phyloP scores from a whole-genome alignment of 225 moss, liverwort and hornwort species.

The Straminergon stramineum region DNA sequence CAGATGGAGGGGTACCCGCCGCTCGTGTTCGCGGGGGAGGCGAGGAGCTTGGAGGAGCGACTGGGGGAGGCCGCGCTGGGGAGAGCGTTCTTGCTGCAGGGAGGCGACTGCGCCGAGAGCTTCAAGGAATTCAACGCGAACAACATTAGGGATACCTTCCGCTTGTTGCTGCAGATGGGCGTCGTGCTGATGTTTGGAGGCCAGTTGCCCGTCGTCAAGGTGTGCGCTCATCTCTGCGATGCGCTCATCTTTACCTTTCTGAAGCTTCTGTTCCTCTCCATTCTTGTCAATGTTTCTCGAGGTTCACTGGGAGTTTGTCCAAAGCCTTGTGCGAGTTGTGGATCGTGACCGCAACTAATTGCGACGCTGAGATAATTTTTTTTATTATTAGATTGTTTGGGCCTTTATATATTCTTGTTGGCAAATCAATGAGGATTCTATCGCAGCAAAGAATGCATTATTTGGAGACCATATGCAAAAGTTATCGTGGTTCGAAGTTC shows the following conservation, averaged over 20 bases:
- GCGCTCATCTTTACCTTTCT: too few relatives aligned
- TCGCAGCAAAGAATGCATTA: background rate
- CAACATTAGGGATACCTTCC: conserved; percentile 54
- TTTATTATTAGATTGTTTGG: background rate
- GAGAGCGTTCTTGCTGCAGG: conserved; percentile 38
- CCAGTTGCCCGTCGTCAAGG: conserved; percentile 56
- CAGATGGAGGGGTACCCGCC: conserved; percentile 37
- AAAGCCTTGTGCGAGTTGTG: background rate
- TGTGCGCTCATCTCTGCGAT: background rate
- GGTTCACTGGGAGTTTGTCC: background rate
- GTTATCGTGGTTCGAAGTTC: background rate
- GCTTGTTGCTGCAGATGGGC: conserved; percentile 45
- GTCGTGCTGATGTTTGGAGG: conserved; percentile 59
- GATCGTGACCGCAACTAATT: background rate
- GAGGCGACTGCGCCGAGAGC: conserved; percentile 61
- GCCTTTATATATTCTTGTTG: background rate
- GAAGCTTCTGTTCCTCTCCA: background rate
- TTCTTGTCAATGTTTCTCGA: background rate
- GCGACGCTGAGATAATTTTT: too few relatives aligned
- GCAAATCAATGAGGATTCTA: background rate
- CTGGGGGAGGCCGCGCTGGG: conserved; percentile 49
- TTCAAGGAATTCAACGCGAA: conserved; percentile 56
- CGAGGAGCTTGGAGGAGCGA: conserved; percentile 34
- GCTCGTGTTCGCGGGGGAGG: conserved; percentile 52
- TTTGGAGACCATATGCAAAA: background rate